Evolutionary conservation across 345 rosid species (phyloP), one percentile per base, ranked within the genome.

Genomic region (Capsella bursapastoris): DNA sequence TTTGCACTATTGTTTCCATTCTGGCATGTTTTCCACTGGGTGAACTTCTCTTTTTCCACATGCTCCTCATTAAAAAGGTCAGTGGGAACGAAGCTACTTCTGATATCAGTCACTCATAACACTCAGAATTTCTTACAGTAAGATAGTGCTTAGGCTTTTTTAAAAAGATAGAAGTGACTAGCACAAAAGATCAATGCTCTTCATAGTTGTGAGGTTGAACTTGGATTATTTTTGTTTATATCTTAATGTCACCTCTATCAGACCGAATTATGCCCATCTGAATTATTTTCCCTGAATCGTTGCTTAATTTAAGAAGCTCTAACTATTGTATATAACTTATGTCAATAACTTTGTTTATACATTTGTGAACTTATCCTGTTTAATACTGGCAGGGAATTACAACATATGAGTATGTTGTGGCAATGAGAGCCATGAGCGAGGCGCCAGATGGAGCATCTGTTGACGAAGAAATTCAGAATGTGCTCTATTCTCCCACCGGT

Each of bases 381-480:
- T 6, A 37, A 65, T 15, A 32, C 16, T 8, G 64, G 14, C 63
- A 91, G 98, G 98, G 98, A 38, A 87, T 93, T 34, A 93, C 97
- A 12, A 93, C 98, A 11, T 93, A 93, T 56, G 98, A 93, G 72
- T 93, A 85, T 80, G 87, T 91, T 62, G 89, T 91, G 79, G 97
- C 97, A 44, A 88, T 91, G 94, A 89, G 97, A 85, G 87, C 91
- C 60, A 88, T 90, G 92, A 89, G 94, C 67, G 97, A 93, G 82
- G 90, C 81, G 8, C 96, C 92, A 66, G 89, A 83, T 74, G 93
- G 91, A 81, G 93, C 85, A 65, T 82, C 87, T 9, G 69, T 82
- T 25, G 92, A 87, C 32, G 97, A 88, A 79, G 96, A 93, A 66
- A 56, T 85, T 72, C 89, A 73, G 15, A 83, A 85, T 74, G 75